These are phyloP conservation scores for Suaeda aralocaspica DNA, from an alignment of 148 eudicot species.

Conservation along the genomic window DNA sequence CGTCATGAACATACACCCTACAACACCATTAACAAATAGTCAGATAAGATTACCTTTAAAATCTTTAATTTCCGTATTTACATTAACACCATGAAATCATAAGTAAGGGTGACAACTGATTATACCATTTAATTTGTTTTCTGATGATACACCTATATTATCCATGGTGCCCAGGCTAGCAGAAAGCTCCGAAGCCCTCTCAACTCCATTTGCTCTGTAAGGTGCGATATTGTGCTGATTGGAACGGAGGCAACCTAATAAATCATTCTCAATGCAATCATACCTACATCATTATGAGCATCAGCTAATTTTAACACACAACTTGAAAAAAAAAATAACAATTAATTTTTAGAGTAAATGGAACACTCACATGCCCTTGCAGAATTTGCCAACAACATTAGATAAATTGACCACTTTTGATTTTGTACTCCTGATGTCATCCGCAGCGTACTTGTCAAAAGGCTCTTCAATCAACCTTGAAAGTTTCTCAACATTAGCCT, in stretches of 20 bases:
- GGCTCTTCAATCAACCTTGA: constrained; percentile 60
- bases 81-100: neutral
- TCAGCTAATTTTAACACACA: neutral
- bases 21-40: too few species aligned
- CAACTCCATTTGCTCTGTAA: constrained; percentile 53
- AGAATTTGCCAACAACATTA: constrained; percentile 41
- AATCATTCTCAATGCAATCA: constrained; percentile 62
- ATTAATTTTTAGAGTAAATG: neutral
- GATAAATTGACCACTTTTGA: constrained; percentile 47
- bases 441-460: constrained; percentile 39
- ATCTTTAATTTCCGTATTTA: too few species aligned
- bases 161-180: neutral
- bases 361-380: constrained; percentile 62
- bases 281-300: constrained; percentile 39
- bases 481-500: constrained; percentile 65
- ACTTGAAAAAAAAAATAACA: neutral
- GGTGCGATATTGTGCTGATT: constrained; percentile 52
- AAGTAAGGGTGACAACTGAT: neutral
- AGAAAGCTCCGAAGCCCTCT: constrained; percentile 48
- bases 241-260: constrained; percentile 48
- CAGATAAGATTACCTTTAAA: too few species aligned
- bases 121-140: constrained; percentile 1
- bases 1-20: too few species aligned
- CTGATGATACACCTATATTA: neutral
- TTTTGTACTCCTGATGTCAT: constrained; percentile 38